phyloP scores from a whole-genome alignment of 257 asterid species.

The Nyctanthes arbortristis region DNA sequence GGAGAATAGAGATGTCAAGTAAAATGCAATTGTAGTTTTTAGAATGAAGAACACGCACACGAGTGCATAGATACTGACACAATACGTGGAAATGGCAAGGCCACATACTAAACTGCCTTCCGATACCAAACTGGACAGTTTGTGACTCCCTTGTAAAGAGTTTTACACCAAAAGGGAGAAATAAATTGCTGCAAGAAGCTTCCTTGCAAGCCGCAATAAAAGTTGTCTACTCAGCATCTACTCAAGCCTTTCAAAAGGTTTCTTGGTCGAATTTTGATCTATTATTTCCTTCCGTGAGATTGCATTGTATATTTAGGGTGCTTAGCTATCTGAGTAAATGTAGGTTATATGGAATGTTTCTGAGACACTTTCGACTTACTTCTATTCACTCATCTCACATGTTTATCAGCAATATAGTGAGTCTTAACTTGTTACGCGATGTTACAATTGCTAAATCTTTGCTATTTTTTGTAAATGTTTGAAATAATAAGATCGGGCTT shows the following conservation, averaged over 20 bases:
- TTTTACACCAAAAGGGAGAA: not conserved
- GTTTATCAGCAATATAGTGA: not conserved
- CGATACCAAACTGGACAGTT: not conserved
- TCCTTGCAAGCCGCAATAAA: not conserved
- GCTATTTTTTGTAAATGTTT: not conserved
- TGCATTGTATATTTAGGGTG: not conserved
- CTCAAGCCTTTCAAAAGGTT: not conserved
- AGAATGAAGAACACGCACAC: not conserved
- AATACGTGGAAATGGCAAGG: slow-evolving; percentile 10
- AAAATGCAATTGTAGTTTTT: not conserved
- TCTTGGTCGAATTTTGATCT: not conserved
- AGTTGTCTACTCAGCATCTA: not conserved
- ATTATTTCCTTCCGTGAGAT: not conserved
- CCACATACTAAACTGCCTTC: not conserved
- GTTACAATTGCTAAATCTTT: not conserved
- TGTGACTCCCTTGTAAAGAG: slow-evolving; percentile 15
- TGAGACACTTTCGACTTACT: not conserved
- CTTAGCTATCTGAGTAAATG: not conserved
- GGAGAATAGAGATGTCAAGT: slow-evolving; percentile 15
- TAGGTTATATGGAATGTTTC: not conserved
- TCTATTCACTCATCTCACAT: not conserved
- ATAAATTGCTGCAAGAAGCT: not conserved
- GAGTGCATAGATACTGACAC: not conserved
- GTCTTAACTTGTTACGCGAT: not conserved
- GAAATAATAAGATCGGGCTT: not conserved